Evolutionary conservation across 2,329 filamentous ascomycete species (phyloP), one percentile per base, ranked within the genome.

Genomic region (Ascochyta pisi): DNA sequence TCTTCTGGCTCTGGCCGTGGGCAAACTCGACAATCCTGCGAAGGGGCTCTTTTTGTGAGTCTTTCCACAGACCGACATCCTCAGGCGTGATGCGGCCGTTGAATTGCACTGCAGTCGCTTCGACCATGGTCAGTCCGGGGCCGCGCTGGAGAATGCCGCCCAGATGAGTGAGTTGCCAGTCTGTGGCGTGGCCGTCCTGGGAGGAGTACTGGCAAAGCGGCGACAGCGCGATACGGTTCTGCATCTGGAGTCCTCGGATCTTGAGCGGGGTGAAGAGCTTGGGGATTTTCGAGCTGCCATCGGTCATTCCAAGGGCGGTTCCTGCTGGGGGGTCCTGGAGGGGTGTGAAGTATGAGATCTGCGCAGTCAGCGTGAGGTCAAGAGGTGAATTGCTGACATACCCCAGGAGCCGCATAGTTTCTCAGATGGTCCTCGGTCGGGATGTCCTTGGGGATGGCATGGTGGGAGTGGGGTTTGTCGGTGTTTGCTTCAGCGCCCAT

Each of bases 81-180:
- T 93, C 82, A 1, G 92, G 91, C 0, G 90, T 89, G 79, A 96
- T 96, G 51, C 93, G 85, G 26, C 92, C 92, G 64, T 93, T 86
- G 6, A 90, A 77, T 9, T 85, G 81, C 0, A 96, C 89, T 29
- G 87, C 81, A 0, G 90, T 92, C 24, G 92, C 91, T 78, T 96
- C 93, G 54, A 93, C 81, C 57, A 92, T 85, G 44, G 89, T 79
- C 16, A 96, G 79, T 1, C 86, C 89, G 0, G 90, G 88, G 12
- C 93, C 93, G 52, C 89, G 86, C 55, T 89, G 82, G 22, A 91
- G 84, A 64, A 92, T 92, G 58, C 91, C 88, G 53, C 92, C 91
- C 24, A 94, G 81, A 69, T 96, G 92, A 15, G 92, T 87, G 45
- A 94, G 79, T 74, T 96, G 92, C 84, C 87, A 96, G 71, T 89